Percentiles rank a stretch among this genome's conserved stretches.
phyloP scores from a whole-genome alignment of 805 yeast species.

The Hanseniaspora nectarophila region DNA sequence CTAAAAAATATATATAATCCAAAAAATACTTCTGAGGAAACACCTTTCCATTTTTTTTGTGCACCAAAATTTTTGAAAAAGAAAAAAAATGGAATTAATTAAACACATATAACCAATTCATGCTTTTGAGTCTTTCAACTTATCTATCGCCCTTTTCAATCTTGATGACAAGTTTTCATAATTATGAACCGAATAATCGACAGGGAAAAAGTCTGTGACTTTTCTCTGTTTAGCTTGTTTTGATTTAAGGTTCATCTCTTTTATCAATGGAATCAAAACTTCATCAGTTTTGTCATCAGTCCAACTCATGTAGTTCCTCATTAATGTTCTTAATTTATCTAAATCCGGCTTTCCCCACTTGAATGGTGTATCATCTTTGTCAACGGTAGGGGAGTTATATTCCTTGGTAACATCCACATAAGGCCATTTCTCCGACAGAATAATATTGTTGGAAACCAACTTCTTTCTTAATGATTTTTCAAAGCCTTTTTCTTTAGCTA shows the following conservation, averaged over 20 bases:
- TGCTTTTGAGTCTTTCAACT: constrained; percentile 23
- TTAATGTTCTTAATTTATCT: constrained; percentile 59
- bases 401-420: constrained; percentile 59
- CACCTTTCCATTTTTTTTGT: neutral
- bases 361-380: constrained; percentile 62
- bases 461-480: constrained; percentile 47
- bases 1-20: too few species aligned
- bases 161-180: constrained; percentile 41
- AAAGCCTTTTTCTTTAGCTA: constrained; percentile 36
- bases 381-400: constrained; percentile 71
- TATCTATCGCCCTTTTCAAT: constrained; percentile 35
- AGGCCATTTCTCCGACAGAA: constrained; percentile 54
- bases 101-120: constrained; percentile 16
- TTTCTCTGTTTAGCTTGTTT: constrained; percentile 47
- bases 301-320: constrained; percentile 73
- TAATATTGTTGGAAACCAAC: constrained; percentile 40
- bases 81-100: neutral
- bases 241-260: constrained; percentile 57
- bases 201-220: constrained; percentile 55
- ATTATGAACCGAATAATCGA: constrained; percentile 1
- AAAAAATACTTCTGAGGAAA: too few species aligned
- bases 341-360: constrained; percentile 85
- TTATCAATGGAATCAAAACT: constrained; percentile 71
- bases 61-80: neutral
- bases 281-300: constrained; percentile 61